Conservation (phyloP, 495 filamentous ascomycete genomes). For the Polyplosphaeria fusca region DNA sequence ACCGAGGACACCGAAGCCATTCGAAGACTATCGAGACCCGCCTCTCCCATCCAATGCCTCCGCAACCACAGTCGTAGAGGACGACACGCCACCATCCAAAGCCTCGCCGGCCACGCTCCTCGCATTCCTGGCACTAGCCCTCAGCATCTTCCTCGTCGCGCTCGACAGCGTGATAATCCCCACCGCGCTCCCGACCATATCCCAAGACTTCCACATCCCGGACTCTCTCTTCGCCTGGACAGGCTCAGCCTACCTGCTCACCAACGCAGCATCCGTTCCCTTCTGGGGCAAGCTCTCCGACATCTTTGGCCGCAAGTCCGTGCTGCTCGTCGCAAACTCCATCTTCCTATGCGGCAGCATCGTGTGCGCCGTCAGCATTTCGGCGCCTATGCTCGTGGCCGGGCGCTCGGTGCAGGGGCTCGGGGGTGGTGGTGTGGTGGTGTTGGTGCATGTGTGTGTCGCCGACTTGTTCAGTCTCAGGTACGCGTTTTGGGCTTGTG, state of each 20-base stretch:
- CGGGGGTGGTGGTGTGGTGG: slow-evolving; percentile 37
- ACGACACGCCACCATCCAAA: neutral
- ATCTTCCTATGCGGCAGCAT: slow-evolving; percentile 38
- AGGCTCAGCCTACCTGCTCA: slow-evolving; percentile 30
- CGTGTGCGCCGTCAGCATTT: slow-evolving; percentile 30
- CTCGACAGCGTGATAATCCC: slow-evolving; percentile 32
- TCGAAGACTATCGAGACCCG: neutral
- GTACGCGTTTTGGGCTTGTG: slow-evolving; percentile 12
- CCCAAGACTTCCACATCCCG: slow-evolving; percentile 23
- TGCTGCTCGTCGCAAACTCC: slow-evolving; percentile 31
- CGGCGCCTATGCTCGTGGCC: slow-evolving; percentile 31
- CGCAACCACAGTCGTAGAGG: neutral
- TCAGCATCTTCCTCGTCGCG: slow-evolving; percentile 32
- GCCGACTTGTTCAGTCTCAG: slow-evolving; percentile 30
- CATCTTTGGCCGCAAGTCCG: slow-evolving; percentile 37
- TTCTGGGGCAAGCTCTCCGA: slow-evolving; percentile 34
- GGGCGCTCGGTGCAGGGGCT: slow-evolving; percentile 38
- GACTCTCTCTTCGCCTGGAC: slow-evolving; percentile 32
- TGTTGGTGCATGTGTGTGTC: slow-evolving; percentile 34
- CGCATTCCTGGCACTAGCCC: slow-evolving; percentile 8
- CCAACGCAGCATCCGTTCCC: slow-evolving; percentile 25
- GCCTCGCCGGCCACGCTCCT: slow-evolving; percentile 9
- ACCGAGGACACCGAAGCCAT: neutral
- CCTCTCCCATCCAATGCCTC: slow-evolving; percentile 1
- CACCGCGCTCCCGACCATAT: slow-evolving; percentile 34